Evolutionary conservation across 495 filamentous ascomycete species (phyloP).

Genomic region (Penicilliopsis zonata): DNA sequence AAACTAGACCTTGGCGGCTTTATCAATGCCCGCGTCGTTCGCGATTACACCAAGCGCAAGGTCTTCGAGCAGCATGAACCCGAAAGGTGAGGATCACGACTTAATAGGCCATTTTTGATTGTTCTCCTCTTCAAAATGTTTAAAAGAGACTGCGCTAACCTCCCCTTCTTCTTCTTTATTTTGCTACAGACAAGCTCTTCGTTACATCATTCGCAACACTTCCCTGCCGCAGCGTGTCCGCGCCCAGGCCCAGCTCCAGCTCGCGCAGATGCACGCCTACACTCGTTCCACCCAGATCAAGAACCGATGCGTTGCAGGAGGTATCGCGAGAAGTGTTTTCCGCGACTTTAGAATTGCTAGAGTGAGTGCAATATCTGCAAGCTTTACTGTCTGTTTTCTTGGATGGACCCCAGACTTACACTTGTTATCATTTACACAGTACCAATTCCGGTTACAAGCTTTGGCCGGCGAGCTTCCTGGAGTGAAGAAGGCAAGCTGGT

Average conservation of each 20-base stretch:
- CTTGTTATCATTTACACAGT: constrained; percentile 38
- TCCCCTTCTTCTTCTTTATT: too few species aligned
- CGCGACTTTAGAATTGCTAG: constrained; percentile 82
- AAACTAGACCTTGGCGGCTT: constrained; percentile 79
- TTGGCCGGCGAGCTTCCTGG: constrained; percentile 80
- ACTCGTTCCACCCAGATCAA: constrained; percentile 86
- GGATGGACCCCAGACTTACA: constrained; percentile 11
- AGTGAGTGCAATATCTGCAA: constrained; percentile 40
- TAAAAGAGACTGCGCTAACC: too few species aligned
- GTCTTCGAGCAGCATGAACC: constrained; percentile 76
- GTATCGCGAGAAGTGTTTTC: constrained; percentile 74
- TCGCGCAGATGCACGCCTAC: constrained; percentile 90
- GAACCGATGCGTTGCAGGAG: constrained; percentile 83
- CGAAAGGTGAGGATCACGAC: constrained; percentile 48
- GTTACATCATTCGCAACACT: constrained; percentile 89
- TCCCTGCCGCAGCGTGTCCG: constrained; percentile 67
- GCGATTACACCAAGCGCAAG: constrained; percentile 92
- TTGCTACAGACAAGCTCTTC: constrained; percentile 78
- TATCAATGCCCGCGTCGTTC: constrained; percentile 69
- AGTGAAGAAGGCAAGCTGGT: constrained; percentile 95
- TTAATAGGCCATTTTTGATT: too few species aligned
- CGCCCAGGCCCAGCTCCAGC: constrained; percentile 81
- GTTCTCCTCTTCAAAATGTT: too few species aligned
- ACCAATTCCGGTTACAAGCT: constrained; percentile 82
- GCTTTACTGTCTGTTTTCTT: not conserved